Conservation (phyloP, 768 basidiomycete species). For the Auricularia auricula-judae region DNA sequence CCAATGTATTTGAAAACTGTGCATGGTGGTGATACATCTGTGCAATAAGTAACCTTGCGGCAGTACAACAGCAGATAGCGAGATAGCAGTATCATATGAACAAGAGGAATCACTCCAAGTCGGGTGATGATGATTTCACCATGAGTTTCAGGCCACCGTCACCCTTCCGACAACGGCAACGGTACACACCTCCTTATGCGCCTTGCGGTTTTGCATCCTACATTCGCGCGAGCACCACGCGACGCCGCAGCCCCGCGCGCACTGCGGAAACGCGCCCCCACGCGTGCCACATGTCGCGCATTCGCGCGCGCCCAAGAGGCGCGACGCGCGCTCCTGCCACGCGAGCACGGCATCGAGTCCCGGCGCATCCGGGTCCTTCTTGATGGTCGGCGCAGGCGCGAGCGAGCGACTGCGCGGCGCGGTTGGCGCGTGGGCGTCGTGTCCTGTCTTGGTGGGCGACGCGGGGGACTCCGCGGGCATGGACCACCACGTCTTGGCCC, state of each 20-base stretch:
- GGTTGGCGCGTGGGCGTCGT: background rate
- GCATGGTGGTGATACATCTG: no score
- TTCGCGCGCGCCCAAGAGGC: constrained; percentile 27
- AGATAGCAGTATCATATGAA: no score
- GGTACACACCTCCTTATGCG: background rate
- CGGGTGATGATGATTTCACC: no score
- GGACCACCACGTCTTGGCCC: background rate
- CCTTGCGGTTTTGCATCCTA: constrained; percentile 24
- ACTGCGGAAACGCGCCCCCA: constrained; percentile 50
- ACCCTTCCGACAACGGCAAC: background rate
- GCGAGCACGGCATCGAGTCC: constrained; percentile 37
- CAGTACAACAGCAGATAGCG: no score
- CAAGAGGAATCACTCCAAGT: no score
- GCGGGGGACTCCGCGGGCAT: background rate
- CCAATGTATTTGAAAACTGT: no score
- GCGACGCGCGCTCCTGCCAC: constrained; percentile 41
- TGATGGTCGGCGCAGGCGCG: background rate
- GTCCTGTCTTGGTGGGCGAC: background rate
- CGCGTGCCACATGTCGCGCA: constrained; percentile 44
- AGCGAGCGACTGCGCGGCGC: background rate
- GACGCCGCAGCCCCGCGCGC: constrained; percentile 38
- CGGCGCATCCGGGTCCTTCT: background rate
- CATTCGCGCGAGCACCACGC: constrained; percentile 59
- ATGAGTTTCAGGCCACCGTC: no score
- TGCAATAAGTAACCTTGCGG: no score